Conservation (phyloP, 371 early-diverging fungal genomes). For the Nematocida parisii region DNA sequence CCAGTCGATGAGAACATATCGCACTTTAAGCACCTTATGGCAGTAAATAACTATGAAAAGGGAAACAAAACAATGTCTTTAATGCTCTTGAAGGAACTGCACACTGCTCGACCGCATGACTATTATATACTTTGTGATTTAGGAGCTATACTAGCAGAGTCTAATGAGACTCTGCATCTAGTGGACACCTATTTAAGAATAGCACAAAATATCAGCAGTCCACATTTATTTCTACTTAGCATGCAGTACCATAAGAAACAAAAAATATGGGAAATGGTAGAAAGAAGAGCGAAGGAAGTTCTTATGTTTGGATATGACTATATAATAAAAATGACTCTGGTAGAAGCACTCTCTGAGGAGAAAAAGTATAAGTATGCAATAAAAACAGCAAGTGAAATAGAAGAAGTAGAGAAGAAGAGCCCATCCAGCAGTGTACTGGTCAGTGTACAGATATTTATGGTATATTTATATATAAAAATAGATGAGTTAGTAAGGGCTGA, state of each 20-base stretch:
- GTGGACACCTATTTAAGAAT: conserved; percentile 24
- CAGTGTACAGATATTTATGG: conserved; percentile 8
- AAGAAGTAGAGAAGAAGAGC: background rate
- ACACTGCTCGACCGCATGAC: conserved; percentile 15
- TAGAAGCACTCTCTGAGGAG: conserved; percentile 36
- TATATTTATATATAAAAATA: conserved; percentile 21
- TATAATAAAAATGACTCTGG: conserved; percentile 40
- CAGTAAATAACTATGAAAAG: conserved; percentile 21
- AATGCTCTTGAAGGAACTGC: conserved; percentile 11
- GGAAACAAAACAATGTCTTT: background rate
- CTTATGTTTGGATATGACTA: conserved; percentile 18
- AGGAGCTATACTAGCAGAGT: background rate
- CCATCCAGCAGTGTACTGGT: background rate
- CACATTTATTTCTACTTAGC: conserved; percentile 5
- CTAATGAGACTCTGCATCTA: background rate
- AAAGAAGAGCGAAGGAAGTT: conserved; percentile 34
- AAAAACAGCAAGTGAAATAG: conserved; percentile 13
- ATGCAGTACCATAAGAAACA: conserved; percentile 11
- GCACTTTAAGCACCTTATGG: conserved; percentile 17
- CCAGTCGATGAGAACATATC: background rate
- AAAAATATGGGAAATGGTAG: conserved; percentile 30
- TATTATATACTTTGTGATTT: conserved; percentile 38
- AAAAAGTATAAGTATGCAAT: conserved; percentile 38
- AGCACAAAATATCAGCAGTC: background rate
- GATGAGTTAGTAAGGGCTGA: background rate